Base-by-base conservation (phyloP, 106 monocot species). In the Dactylorhiza incarnata region DNA sequence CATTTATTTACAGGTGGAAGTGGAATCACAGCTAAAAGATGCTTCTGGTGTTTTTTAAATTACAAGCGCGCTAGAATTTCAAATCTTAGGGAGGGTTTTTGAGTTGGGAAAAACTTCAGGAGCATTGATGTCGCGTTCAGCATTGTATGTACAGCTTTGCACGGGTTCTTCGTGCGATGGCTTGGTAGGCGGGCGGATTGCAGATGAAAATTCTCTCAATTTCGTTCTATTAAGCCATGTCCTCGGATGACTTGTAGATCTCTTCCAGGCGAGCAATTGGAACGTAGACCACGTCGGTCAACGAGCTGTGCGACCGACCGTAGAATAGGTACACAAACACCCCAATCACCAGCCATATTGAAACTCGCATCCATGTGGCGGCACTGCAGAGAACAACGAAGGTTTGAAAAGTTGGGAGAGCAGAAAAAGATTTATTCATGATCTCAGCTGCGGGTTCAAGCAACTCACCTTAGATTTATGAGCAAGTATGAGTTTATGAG, bases 401-500 rank as follows among this genome's bases (percentile, higher is more conserved):
- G 68, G 11, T 25, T 7, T 14, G 23, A 23, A 72, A 59, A n/a
- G 8, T 50, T 51, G 58, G 47, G 6, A 48, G 58, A 9, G 25
- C 25, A 63, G 6, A 24, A 63, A 11, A 15, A 52, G 15, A 15
- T 2, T 11, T 52, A 52, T 15, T 52, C 37, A 52, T 52, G 15
- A 52, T 9, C 0, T 23, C 9, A 63, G 62, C 1, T 63, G 23
- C 9, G 23, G n/a, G 52, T 9, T 37, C 37, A 59, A 59, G 26
- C 22, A 70, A 85, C 88, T 79, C 51, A 95, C 92, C 92, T 88
- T 1, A 95, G 92, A 86, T 95, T 95, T 78, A 95, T 85, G 14
- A 95, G 81, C 78, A 95, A 78, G 78, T 95, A 92, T 15, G 86
- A 71, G 74, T 95, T 95, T 53, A 95, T 84, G 68, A 95, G 95